phyloP scores from a whole-genome alignment of 2,329 filamentous ascomycete genomes.

The Alternaria incomplexa region DNA sequence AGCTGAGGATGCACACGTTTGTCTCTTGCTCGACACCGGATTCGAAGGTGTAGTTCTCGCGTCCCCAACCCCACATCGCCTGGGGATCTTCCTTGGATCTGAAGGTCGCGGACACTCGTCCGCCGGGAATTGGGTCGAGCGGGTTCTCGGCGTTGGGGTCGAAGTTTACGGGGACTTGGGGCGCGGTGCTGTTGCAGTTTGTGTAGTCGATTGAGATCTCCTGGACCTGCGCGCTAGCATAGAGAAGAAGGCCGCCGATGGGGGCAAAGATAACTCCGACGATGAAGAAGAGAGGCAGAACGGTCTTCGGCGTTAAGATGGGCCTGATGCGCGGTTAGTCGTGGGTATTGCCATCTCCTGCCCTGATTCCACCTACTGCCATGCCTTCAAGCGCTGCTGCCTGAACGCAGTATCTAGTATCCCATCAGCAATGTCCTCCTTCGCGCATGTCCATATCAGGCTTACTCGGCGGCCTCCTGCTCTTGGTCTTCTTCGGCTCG shows the following conservation, averaged over 20 bases:
- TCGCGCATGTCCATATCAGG: conserved; percentile 17
- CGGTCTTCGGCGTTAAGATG: conserved; percentile 93
- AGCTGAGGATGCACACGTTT: conserved; percentile 73
- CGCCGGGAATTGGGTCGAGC: conserved; percentile 61
- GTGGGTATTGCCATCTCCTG: neutral
- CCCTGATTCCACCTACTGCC: conserved; percentile 74
- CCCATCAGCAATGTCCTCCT: conserved; percentile 26
- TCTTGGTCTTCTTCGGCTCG: conserved; percentile 74
- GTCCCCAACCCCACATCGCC: conserved; percentile 42
- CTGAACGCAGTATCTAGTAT: conserved; percentile 87
- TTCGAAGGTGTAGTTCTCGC: conserved; percentile 47
- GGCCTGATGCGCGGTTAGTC: conserved; percentile 66
- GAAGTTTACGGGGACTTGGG: conserved; percentile 36
- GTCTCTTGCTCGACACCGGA: conserved; percentile 40
- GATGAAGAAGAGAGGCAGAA: conserved; percentile 87
- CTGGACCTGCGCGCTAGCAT: conserved; percentile 86
- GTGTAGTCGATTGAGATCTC: conserved; percentile 93
- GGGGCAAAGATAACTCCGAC: conserved; percentile 93
- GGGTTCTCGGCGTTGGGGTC: conserved; percentile 24
- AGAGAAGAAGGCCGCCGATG: conserved; percentile 85
- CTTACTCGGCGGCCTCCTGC: conserved; percentile 86
- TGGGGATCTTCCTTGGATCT: conserved; percentile 56
- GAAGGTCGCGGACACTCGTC: conserved; percentile 73
- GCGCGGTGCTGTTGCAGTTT: conserved; percentile 68
- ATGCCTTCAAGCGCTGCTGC: conserved; percentile 96